Percentiles rank a stretch among this genome's conserved stretches.
Conservation (phyloP, 1,284 basidiomycete genomes). For the Trichosporon sp. region DNA sequence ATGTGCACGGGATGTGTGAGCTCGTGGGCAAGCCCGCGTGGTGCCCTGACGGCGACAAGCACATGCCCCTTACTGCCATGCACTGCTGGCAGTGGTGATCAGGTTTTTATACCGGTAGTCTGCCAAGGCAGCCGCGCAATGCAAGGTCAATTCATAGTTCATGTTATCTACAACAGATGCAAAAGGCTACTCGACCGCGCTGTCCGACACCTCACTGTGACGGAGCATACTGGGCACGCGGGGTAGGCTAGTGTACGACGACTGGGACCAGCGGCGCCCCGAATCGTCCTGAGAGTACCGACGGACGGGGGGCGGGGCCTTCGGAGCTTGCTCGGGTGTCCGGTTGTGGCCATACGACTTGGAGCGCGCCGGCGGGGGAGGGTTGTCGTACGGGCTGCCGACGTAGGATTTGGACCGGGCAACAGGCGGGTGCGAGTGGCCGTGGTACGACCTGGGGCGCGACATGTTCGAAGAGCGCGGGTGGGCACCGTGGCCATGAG, state of each 20-base stretch:
- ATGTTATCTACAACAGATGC: conserved; percentile 3
- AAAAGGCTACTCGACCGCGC: neutral
- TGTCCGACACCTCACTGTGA: conserved; percentile 16
- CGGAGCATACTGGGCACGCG: conserved; percentile 14
- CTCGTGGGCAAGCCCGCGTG: neutral
- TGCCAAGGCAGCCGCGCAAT: neutral
- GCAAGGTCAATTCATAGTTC: conserved; percentile 15
- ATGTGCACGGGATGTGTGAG: neutral
- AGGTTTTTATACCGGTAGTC: no score
- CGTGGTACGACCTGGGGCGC: neutral
- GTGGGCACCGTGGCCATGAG: neutral
- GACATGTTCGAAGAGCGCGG: neutral
- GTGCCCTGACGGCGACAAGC: neutral
- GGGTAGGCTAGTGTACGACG: conserved; percentile 10
- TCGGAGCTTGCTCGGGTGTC: neutral
- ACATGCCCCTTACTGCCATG: neutral
- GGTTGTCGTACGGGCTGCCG: neutral
- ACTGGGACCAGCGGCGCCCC: conserved; percentile 6
- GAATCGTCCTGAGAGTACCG: neutral
- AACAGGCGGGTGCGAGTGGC: conserved; percentile 9
- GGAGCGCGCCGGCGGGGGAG: neutral
- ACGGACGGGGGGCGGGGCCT: neutral
- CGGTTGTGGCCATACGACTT: conserved; percentile 10
- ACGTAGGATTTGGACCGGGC: conserved; percentile 14
- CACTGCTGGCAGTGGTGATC: conserved; percentile 8